Conservation (phyloP, 352 stramenopile species). For the Pythium brassicae region DNA sequence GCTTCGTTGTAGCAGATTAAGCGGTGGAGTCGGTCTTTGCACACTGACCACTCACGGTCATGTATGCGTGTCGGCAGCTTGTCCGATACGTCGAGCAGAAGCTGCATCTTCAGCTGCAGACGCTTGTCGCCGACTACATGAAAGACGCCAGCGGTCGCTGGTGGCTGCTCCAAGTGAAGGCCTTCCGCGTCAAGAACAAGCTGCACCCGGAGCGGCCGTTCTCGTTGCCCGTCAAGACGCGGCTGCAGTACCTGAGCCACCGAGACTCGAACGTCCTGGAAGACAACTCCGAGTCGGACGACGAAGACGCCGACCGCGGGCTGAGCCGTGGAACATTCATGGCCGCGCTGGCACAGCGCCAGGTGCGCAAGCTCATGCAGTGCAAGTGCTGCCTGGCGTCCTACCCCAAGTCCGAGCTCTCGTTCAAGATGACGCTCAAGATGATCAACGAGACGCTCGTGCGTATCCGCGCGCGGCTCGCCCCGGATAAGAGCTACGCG, state of each 20-base stretch:
- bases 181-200: conserved; percentile 50
- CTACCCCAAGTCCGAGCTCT: conserved; percentile 69
- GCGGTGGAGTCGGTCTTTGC: neutral
- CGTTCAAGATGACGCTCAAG: conserved; percentile 86
- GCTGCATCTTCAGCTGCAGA: conserved; percentile 55
- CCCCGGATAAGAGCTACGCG: conserved; percentile 39
- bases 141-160: conserved; percentile 65
- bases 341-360: conserved; percentile 36
- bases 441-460: conserved; percentile 85
- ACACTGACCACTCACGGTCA: neutral
- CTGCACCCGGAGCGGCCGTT: conserved; percentile 29
- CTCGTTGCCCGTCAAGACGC: conserved; percentile 37
- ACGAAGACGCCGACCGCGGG: conserved; percentile 20
- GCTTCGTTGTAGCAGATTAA: neutral
- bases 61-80: conserved; percentile 25
- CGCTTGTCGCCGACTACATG: conserved; percentile 61
- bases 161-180: conserved; percentile 82
- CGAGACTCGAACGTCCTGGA: conserved; percentile 63
- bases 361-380: conserved; percentile 66
- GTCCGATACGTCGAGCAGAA: conserved; percentile 70
- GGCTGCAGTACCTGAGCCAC: conserved; percentile 54
- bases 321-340: neutral
- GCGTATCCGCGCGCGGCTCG: conserved; percentile 50
- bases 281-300: conserved; percentile 47
- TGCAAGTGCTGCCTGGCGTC: conserved; percentile 78